Evolutionary conservation across 2,329 filamentous ascomycete genomes (phyloP).

Genomic region (Coniella vitis): DNA sequence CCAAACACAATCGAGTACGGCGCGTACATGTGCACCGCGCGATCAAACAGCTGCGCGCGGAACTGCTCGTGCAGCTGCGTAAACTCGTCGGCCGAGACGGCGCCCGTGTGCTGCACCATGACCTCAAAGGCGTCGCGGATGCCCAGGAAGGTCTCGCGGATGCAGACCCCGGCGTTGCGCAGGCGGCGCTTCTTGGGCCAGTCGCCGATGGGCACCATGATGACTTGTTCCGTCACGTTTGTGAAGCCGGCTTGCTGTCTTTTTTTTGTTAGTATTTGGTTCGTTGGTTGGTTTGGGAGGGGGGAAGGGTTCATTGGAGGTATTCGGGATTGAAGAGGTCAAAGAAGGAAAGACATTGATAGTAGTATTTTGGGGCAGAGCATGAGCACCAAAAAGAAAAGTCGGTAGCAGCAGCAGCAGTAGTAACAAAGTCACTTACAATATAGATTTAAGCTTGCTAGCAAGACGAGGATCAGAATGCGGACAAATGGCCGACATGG

Average conservation of each 20-base stretch:
- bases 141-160: slow-evolving; percentile 32
- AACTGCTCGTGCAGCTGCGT: slow-evolving; percentile 29
- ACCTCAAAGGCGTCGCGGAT: slow-evolving; percentile 19
- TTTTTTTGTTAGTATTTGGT: slow-evolving; percentile 6
- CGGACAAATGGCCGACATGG: not conserved
- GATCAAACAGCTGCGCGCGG: slow-evolving; percentile 26
- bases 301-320: not conserved
- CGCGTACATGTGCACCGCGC: slow-evolving; percentile 35
- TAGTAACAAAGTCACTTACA: not conserved
- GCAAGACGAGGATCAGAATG: not conserved
- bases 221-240: slow-evolving; percentile 33
- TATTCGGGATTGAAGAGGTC: not conserved
- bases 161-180: slow-evolving; percentile 34
- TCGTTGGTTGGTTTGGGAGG: not conserved
- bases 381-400: not conserved
- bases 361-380: not conserved
- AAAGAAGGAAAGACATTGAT: not conserved
- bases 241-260: slow-evolving; percentile 36
- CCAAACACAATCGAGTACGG: slow-evolving; percentile 36
- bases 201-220: slow-evolving; percentile 38
- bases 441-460: not conserved
- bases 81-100: slow-evolving; percentile 33
- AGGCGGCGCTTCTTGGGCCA: slow-evolving; percentile 36
- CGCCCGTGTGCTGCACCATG: slow-evolving; percentile 29
- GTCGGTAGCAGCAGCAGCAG: not conserved